A percentile compares a stretch with the other conserved stretches of the same genome.
These are phyloP conservation scores for Sporothrix pallida DNA, from an alignment of 2,329 filamentous ascomycete genomes.

Conservation along the genomic window DNA sequence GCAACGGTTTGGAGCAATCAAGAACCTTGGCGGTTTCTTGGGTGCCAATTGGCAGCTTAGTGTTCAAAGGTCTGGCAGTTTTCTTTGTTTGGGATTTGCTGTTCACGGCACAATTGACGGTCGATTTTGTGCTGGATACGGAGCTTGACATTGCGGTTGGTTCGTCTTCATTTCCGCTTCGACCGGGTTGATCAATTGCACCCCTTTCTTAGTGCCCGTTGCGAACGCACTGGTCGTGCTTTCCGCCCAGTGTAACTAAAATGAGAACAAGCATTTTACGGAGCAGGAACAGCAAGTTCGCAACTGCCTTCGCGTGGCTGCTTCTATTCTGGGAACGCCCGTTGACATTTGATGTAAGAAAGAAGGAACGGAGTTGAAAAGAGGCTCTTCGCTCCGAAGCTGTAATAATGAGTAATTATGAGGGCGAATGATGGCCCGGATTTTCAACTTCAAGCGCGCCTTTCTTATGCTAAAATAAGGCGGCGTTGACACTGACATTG, in stretches of 20 bases:
- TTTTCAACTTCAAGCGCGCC: slow-evolving; percentile 3
- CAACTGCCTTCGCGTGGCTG: neutral
- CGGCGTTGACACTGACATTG: neutral
- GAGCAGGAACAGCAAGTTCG: neutral
- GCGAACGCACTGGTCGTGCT: neutral
- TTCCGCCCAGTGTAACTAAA: neutral
- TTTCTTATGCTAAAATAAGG: neutral
- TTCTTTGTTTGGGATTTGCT: neutral
- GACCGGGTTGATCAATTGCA: neutral
- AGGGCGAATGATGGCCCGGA: neutral
- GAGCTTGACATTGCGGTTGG: neutral
- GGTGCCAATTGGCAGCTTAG: neutral
- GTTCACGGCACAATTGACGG: neutral
- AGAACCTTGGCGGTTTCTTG: neutral
- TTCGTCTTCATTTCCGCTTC: neutral
- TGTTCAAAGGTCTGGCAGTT: too few species aligned
- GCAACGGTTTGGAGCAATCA: neutral
- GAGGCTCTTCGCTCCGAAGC: neutral
- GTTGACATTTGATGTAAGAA: neutral
- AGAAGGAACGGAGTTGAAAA: slow-evolving; percentile 15
- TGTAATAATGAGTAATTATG: neutral
- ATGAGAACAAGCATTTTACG: neutral
- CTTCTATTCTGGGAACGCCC: neutral
- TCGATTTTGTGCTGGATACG: neutral
- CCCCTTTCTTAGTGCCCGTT: slow-evolving; percentile 3